These are phyloP conservation scores for Coniferiporia sulphurascens DNA, from an alignment of 1,284 basidiomycete species.

Conservation along the genomic window DNA sequence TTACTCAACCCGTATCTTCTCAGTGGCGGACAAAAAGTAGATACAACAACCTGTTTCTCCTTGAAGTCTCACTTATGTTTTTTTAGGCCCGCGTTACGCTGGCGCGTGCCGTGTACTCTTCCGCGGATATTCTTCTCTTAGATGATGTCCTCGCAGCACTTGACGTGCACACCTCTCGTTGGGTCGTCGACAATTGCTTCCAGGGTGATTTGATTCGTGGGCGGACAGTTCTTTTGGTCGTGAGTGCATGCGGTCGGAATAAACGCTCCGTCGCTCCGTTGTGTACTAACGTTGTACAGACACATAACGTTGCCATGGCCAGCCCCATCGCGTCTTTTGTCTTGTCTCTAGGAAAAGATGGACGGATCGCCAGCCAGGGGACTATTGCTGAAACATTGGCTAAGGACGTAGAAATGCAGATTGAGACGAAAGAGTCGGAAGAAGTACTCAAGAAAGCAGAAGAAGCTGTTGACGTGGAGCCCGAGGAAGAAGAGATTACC, in stretches of 20 bases:
- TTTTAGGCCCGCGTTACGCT: slow-evolving; percentile 63
- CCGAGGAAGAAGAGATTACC: slow-evolving; percentile 24
- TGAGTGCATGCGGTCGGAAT: slow-evolving; percentile 31
- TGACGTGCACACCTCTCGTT: slow-evolving; percentile 63
- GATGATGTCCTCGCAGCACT: slow-evolving; percentile 49
- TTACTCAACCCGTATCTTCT: slow-evolving; percentile 14
- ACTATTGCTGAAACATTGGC: slow-evolving; percentile 40
- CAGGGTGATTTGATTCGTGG: slow-evolving; percentile 61
- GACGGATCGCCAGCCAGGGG: slow-evolving; percentile 46
- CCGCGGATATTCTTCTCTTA: slow-evolving; percentile 55
- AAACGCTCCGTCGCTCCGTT: neutral
- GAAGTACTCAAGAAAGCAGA: slow-evolving; percentile 37
- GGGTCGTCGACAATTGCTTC: slow-evolving; percentile 75
- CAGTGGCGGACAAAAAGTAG: slow-evolving; percentile 68
- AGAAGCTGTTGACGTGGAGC: slow-evolving; percentile 35
- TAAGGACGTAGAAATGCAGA: slow-evolving; percentile 34
- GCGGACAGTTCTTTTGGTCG: slow-evolving; percentile 70
- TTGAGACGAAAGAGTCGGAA: slow-evolving; percentile 37
- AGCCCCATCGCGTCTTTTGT: slow-evolving; percentile 60
- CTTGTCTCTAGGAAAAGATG: slow-evolving; percentile 51
- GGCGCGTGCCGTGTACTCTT: slow-evolving; percentile 66
- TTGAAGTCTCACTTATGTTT: neutral
- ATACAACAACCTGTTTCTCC: neutral
- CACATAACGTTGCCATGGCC: slow-evolving; percentile 65
- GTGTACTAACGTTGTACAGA: slow-evolving; percentile 32